Evolutionary conservation across 441 rosid species (phyloP).

Genomic region (Arabidopsis hybrid): DNA sequence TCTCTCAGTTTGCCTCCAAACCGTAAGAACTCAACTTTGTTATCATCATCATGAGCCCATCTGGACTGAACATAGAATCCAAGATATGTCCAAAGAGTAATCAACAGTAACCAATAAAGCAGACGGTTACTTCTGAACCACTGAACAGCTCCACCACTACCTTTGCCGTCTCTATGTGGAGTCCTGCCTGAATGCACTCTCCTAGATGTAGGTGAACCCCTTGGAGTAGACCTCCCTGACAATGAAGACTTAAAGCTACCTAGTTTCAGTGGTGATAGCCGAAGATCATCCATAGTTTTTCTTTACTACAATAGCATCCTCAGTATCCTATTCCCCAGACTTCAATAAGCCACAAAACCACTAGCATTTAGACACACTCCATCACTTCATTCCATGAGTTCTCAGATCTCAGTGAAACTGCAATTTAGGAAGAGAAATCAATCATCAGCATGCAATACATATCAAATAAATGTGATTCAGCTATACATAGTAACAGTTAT

Average conservation of each 20-base stretch:
- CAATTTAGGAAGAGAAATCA: constrained; percentile 16
- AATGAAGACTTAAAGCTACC: constrained; percentile 68
- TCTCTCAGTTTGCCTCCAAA: constrained; percentile 62
- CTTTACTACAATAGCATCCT: constrained; percentile 18
- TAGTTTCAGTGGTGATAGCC: constrained; percentile 64
- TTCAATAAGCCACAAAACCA: constrained; percentile 9
- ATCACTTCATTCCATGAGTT: constrained; percentile 10
- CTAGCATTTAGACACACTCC: neutral
- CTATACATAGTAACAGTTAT: neutral
- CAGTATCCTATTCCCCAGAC: constrained; percentile 13
- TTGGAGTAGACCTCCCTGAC: constrained; percentile 82
- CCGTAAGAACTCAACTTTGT: constrained; percentile 66
- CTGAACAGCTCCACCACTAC: constrained; percentile 55
- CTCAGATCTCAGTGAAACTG: constrained; percentile 12
- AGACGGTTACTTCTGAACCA: constrained; percentile 83
- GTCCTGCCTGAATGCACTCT: constrained; percentile 73
- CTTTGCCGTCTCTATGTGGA: constrained; percentile 87
- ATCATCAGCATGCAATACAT: constrained; percentile 25
- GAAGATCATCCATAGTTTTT: constrained; percentile 55
- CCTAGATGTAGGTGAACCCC: constrained; percentile 69
- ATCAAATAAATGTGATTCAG: neutral
- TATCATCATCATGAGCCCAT: constrained; percentile 95
- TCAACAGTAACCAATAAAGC: constrained; percentile 87
- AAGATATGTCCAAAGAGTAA: constrained; percentile 91
- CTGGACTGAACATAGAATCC: constrained; percentile 94